These are phyloP conservation scores for Rhodofomes roseus DNA, from an alignment of 1,284 basidiomycete species.

Conservation along the genomic window DNA sequence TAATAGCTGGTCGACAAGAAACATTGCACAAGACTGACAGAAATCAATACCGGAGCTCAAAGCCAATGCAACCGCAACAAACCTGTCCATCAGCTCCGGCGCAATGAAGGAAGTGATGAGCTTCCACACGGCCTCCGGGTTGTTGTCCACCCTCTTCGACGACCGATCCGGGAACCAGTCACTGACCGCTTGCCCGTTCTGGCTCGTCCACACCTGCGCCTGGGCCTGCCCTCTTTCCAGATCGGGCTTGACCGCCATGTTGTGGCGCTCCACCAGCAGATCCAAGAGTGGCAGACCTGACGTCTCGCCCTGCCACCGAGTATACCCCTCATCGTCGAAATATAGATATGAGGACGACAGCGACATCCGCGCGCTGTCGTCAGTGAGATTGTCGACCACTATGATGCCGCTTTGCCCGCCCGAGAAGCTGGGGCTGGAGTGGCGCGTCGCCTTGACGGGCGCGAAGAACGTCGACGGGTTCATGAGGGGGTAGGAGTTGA, in stretches of 20 bases:
- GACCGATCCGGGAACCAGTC: slow-evolving; percentile 80
- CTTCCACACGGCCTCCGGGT: slow-evolving; percentile 75
- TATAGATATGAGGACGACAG: slow-evolving; percentile 75
- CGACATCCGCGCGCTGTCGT: slow-evolving; percentile 57
- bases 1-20: slow-evolving; percentile 90
- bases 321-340: slow-evolving; percentile 79
- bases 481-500: slow-evolving; percentile 69
- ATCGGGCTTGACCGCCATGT: slow-evolving; percentile 31
- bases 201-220: slow-evolving; percentile 19
- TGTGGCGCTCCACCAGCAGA: slow-evolving; percentile 63
- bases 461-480: slow-evolving; percentile 78
- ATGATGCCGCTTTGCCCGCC: slow-evolving; percentile 12
- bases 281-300: slow-evolving; percentile 86
- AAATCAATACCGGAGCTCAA: slow-evolving; percentile 8
- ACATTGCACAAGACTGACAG: slow-evolving; percentile 66
- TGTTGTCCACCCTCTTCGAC: slow-evolving; percentile 67
- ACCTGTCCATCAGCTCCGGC: slow-evolving; percentile 88
- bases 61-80: slow-evolving; percentile 4
- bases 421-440: slow-evolving; percentile 37
- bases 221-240: slow-evolving; percentile 24
- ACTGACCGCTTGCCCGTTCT: slow-evolving; percentile 29
- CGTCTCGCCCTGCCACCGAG: slow-evolving; percentile 86
- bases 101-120: slow-evolving; percentile 72
- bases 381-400: slow-evolving; percentile 43
- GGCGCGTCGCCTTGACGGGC: slow-evolving; percentile 37